Evolutionary conservation across 164 flowering plant species (phyloP).

Genomic region (Magnolia sinica): DNA sequence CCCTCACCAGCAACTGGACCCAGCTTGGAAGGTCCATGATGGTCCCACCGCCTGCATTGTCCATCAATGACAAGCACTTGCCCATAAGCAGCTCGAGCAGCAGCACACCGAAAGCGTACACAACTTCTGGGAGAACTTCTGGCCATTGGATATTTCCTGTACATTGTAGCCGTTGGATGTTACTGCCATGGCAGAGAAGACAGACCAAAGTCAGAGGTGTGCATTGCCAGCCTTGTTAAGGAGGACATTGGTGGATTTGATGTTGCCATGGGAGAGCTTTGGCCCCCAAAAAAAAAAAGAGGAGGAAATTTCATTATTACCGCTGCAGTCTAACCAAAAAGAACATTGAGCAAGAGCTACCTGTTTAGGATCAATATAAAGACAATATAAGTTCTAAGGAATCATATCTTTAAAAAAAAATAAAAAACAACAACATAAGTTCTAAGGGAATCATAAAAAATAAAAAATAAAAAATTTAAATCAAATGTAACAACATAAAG

Average conservation of each 20-base stretch:
- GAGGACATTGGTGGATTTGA: conserved; percentile 78
- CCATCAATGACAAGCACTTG: conserved; percentile 25
- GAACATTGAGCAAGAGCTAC: no score
- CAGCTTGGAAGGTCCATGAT: conserved; percentile 65
- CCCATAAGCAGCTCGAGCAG: conserved; percentile 61
- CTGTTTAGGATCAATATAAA: no score
- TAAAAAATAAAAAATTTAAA: no score
- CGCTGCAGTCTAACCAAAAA: no score
- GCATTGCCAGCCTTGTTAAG: conserved; percentile 53
- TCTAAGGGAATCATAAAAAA: no score
- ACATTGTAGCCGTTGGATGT: conserved; percentile 70
- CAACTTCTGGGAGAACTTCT: conserved; percentile 57
- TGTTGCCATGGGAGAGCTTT: conserved; percentile 64
- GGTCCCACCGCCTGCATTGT: conserved; percentile 31
- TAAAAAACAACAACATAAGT: no score
- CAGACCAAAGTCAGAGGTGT: conserved; percentile 59
- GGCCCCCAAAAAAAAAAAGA: not conserved
- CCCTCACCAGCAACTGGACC: conserved; percentile 90
- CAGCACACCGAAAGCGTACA: conserved; percentile 74
- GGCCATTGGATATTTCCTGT: conserved; percentile 48
- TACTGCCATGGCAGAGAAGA: conserved; percentile 41
- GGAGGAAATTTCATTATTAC: no score
- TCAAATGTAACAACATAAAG: no score
- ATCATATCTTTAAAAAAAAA: no score
- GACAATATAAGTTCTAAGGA: no score